phyloP scores from a whole-genome alignment of 1,139 yeast species.

The Kodamaea plutei region DNA sequence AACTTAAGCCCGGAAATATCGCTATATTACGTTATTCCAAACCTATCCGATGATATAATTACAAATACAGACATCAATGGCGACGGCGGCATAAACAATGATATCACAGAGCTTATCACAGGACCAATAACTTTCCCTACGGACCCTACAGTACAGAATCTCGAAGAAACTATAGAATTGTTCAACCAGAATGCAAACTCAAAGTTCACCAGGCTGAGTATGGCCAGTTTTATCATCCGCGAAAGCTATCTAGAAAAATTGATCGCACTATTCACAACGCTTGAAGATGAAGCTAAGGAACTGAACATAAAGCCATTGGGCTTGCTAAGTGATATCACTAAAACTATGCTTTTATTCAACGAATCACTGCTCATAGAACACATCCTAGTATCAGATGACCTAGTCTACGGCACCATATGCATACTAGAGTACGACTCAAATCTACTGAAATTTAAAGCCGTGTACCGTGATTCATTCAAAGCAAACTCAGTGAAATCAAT shows the following conservation, averaged over 20 bases:
- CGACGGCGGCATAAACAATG: slow-evolving; percentile 21
- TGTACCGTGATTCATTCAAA: slow-evolving; percentile 62
- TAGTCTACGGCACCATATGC: slow-evolving; percentile 64
- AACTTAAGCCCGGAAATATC: slow-evolving; percentile 65
- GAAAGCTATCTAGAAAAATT: slow-evolving; percentile 52
- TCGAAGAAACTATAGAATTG: slow-evolving; percentile 48
- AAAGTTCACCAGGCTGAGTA: slow-evolving; percentile 48
- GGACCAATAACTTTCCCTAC: slow-evolving; percentile 77
- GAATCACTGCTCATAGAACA: slow-evolving; percentile 67
- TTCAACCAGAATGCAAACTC: slow-evolving; percentile 58
- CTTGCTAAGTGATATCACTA: slow-evolving; percentile 66
- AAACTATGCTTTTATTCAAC: slow-evolving; percentile 64
- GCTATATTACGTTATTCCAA: slow-evolving; percentile 65
- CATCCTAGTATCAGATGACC: slow-evolving; percentile 54
- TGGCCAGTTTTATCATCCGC: slow-evolving; percentile 48
- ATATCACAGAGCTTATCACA: slow-evolving; percentile 69
- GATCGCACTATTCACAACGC: slow-evolving; percentile 46
- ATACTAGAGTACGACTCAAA: slow-evolving; percentile 92
- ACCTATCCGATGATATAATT: slow-evolving; percentile 26
- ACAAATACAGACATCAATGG: slow-evolving; percentile 9
- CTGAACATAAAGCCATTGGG: slow-evolving; percentile 41
- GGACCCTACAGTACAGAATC: slow-evolving; percentile 44
- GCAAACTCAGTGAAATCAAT: slow-evolving; percentile 69
- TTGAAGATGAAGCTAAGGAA: slow-evolving; percentile 38
- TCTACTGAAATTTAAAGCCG: slow-evolving; percentile 72